These are phyloP conservation scores for Geranium rotundifolium DNA, from an alignment of 345 rosid species.

Conservation along the genomic window DNA sequence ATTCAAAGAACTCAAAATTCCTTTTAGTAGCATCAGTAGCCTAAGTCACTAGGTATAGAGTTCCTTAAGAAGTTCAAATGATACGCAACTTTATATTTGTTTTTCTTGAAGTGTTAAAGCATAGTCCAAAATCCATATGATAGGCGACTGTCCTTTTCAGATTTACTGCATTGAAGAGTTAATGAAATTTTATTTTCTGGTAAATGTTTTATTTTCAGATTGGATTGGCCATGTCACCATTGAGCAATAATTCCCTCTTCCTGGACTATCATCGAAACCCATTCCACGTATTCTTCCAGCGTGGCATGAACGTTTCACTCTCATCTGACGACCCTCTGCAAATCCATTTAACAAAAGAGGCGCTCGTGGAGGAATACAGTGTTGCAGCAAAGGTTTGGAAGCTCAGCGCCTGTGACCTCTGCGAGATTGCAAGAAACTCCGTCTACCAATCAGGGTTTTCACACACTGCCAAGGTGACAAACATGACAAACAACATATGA, in stretches of 20 bases:
- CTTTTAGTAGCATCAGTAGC: no score
- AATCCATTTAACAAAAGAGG: conserved; percentile 94
- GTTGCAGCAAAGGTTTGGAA: conserved; percentile 99
- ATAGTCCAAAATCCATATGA: no score
- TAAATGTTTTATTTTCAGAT: conserved; percentile 37
- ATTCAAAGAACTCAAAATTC: no score
- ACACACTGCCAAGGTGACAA: conserved; percentile 77
- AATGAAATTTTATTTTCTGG: no score
- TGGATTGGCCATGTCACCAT: conserved; percentile 98
- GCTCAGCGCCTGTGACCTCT: conserved; percentile 90
- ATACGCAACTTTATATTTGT: no score
- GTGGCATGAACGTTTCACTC: conserved; percentile 96
- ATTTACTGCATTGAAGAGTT: no score
- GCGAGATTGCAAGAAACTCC: conserved; percentile 98
- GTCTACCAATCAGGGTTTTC: conserved; percentile 98
- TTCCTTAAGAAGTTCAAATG: no score
- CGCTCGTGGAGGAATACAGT: conserved; percentile 94
- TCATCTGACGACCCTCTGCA: conserved; percentile 98
- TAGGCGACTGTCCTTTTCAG: no score
- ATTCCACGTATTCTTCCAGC: conserved; percentile 73
- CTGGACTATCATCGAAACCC: conserved; percentile 94
- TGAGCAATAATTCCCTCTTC: conserved; percentile 96
- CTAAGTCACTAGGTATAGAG: no score
- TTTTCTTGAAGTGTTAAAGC: no score
- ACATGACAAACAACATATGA: no score